These are phyloP conservation scores for Cyclotella distinguenda DNA, from an alignment of 108 stramenopile species.

Conservation along the genomic window DNA sequence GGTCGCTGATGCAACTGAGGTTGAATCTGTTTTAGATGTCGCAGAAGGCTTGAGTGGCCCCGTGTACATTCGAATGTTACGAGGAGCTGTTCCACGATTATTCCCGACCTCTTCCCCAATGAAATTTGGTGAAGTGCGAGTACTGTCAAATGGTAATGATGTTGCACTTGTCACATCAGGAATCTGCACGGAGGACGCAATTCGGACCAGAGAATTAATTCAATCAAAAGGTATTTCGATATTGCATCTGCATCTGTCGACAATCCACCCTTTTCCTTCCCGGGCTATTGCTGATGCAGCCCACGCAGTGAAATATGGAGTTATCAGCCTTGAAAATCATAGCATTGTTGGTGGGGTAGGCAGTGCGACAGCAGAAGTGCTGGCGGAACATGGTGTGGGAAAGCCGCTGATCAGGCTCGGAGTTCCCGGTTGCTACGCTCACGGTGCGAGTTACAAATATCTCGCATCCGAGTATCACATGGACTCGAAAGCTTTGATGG, in stretches of 20 bases:
- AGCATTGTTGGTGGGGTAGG: conserved; percentile 21
- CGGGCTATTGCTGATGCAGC: neutral
- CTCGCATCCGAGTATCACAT: conserved; percentile 17
- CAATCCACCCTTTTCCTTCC: conserved; percentile 18
- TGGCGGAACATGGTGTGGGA: conserved; percentile 23
- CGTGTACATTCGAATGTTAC: conserved; percentile 26
- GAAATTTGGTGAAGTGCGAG: conserved; percentile 9
- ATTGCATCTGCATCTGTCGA: conserved; percentile 17
- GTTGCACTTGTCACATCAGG: conserved; percentile 16
- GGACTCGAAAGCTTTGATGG: conserved; percentile 16
- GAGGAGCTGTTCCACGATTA: conserved; percentile 23
- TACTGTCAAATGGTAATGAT: conserved; percentile 22
- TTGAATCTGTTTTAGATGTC: conserved; percentile 27
- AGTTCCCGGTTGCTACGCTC: conserved; percentile 16
- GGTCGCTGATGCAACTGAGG: conserved; percentile 27
- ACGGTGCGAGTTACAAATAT: conserved; percentile 23
- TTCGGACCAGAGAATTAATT: conserved; percentile 10
- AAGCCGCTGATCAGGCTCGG: conserved; percentile 21
- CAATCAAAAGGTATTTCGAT: conserved; percentile 13
- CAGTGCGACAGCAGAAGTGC: conserved; percentile 17
- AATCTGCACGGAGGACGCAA: conserved; percentile 29
- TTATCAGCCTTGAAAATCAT: conserved; percentile 28
- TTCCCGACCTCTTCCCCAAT: conserved; percentile 21
- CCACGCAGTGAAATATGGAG: conserved; percentile 13
- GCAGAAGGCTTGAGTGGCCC: conserved; percentile 20